phyloP scores from a whole-genome alignment of 1,284 basidiomycete species.

The Ceratobasidium sp. region DNA sequence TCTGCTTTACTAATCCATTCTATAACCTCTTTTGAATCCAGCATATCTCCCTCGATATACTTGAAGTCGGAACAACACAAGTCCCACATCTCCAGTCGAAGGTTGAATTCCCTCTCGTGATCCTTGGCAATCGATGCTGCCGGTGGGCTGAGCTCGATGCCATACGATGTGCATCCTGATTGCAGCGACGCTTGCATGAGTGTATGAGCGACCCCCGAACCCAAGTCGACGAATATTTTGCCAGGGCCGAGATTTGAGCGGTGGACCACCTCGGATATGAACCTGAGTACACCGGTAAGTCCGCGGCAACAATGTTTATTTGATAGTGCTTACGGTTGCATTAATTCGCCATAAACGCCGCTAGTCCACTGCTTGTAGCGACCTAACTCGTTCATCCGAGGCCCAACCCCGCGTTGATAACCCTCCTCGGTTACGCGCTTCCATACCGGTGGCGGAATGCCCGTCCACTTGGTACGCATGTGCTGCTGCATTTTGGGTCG shows the following conservation, averaged over 20 bases:
- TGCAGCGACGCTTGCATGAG: slow-evolving; percentile 47
- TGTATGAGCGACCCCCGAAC: slow-evolving; percentile 46
- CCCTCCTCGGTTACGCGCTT: slow-evolving; percentile 46
- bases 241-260: slow-evolving; percentile 43
- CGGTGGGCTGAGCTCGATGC: slow-evolving; percentile 46
- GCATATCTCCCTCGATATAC: slow-evolving; percentile 45
- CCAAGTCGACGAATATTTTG: slow-evolving; percentile 46
- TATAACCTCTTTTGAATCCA: slow-evolving; percentile 42
- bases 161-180: slow-evolving; percentile 46
- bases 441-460: slow-evolving; percentile 45
- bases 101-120: slow-evolving; percentile 44
- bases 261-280: slow-evolving; percentile 47
- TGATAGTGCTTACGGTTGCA: slow-evolving; percentile 43
- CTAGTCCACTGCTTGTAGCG: slow-evolving; percentile 46
- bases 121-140: slow-evolving; percentile 44
- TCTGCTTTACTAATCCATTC: slow-evolving; percentile 47
- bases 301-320: neutral
- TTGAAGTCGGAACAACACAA: slow-evolving; percentile 42
- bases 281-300: slow-evolving; percentile 33
- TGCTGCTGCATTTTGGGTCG: slow-evolving; percentile 42
- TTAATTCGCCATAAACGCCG: slow-evolving; percentile 47
- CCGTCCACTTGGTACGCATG: slow-evolving; percentile 36
- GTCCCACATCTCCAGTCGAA: slow-evolving; percentile 46
- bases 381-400: slow-evolving; percentile 44
- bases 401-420: slow-evolving; percentile 47